Percentiles rank a stretch among this genome's conserved stretches.
phyloP scores from a whole-genome alignment of 768 basidiomycete species.

The Dacryopinax spathularia region DNA sequence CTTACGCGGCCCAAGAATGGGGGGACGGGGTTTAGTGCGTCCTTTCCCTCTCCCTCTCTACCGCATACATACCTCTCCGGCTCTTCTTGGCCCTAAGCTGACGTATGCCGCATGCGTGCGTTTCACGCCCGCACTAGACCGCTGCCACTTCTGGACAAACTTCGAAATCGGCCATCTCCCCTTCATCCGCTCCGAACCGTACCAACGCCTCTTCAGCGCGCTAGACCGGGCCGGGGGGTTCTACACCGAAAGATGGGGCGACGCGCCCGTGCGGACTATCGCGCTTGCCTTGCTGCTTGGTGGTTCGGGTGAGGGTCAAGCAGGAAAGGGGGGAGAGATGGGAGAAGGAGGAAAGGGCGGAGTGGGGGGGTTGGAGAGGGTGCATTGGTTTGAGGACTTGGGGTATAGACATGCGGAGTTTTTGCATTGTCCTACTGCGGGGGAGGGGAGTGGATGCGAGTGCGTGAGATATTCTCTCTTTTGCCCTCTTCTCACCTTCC shows the following conservation, averaged over 20 bases:
- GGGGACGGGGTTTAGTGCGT: neutral
- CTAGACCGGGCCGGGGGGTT: slow-evolving; percentile 28
- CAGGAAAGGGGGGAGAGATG: too few relatives aligned
- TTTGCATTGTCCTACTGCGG: slow-evolving; percentile 10
- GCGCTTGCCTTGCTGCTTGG: slow-evolving; percentile 12
- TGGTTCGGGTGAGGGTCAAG: too few relatives aligned
- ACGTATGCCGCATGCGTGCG: neutral
- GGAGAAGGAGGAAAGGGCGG: too few relatives aligned
- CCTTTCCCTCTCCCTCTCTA: neutral
- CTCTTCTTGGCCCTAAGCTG: neutral
- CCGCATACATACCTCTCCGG: too few relatives aligned
- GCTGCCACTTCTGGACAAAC: slow-evolving; percentile 25
- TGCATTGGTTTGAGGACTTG: slow-evolving; percentile 14
- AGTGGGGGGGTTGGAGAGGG: neutral
- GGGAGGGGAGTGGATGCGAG: slow-evolving; percentile 9
- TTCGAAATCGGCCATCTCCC: slow-evolving; percentile 28
- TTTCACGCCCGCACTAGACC: neutral
- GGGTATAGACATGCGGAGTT: slow-evolving; percentile 16
- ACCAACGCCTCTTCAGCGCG: slow-evolving; percentile 25
- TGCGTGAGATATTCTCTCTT: slow-evolving; percentile 8
- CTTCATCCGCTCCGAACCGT: slow-evolving; percentile 26
- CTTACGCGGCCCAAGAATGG: neutral
- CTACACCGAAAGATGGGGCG: slow-evolving; percentile 30
- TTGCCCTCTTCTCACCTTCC: neutral
- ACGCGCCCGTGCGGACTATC: slow-evolving; percentile 28